phyloP scores from a whole-genome alignment of 2,329 filamentous ascomycete genomes.

The Leptographium lundbergii region DNA sequence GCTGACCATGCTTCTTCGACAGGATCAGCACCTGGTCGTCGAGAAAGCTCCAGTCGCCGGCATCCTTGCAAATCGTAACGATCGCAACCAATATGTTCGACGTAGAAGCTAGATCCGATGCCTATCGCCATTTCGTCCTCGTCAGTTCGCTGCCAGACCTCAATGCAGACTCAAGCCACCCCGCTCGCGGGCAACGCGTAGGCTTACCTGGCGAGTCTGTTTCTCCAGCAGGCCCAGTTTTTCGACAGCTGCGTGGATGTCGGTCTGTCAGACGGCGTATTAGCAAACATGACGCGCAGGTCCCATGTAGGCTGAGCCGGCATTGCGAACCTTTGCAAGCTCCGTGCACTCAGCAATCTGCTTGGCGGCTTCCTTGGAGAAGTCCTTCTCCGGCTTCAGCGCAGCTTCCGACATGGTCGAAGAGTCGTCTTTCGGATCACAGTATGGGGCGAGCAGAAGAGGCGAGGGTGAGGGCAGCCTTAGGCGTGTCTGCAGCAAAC shows the following conservation, averaged over 20 bases:
- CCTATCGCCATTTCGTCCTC: conserved; percentile 32
- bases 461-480: not conserved
- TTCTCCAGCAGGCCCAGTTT: conserved; percentile 89
- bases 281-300: not conserved
- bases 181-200: conserved; percentile 4
- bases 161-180: not conserved
- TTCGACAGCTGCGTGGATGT: conserved; percentile 80
- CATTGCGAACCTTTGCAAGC: conserved; percentile 60
- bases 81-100: conserved; percentile 79
- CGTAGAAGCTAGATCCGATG: conserved; percentile 90
- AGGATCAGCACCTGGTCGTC: conserved; percentile 93
- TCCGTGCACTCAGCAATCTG: conserved; percentile 82
- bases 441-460: not conserved
- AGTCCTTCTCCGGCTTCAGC: conserved; percentile 97
- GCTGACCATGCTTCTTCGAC: conserved; percentile 99
- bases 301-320: not conserved
- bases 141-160: not conserved
- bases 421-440: not conserved
- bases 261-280: conserved; percentile 34
- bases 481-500: not conserved
- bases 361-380: conserved; percentile 88
- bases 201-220: conserved; percentile 79
- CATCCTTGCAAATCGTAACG: conserved; percentile 87
- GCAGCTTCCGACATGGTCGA: conserved; percentile 64
- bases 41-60: conserved; percentile 83